Evolutionary conservation across 2,329 filamentous ascomycete species (phyloP).

Genomic region (Cercospora sp.): DNA sequence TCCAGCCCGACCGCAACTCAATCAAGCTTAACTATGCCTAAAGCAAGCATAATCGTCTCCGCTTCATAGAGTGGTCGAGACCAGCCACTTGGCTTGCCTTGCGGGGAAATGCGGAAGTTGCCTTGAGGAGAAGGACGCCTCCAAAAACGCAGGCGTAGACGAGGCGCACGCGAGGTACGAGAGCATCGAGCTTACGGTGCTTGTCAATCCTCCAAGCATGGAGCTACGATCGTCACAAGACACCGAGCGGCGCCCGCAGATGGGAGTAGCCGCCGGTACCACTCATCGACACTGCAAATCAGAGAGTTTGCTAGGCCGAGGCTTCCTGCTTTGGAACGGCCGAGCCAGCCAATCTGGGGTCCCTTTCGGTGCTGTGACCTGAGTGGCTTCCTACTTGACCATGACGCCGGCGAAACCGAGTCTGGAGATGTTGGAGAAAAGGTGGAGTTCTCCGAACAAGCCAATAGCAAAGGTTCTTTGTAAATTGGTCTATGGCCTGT

Average conservation of each 20-base stretch:
- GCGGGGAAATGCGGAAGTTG: conserved; percentile 5
- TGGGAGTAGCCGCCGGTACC: conserved; percentile 1
- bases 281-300: background rate
- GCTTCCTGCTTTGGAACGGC: background rate
- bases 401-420: background rate
- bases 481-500: background rate
- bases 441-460: conserved; percentile 9
- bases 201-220: background rate
- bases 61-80: background rate
- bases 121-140: background rate
- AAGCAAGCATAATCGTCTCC: background rate
- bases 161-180: conserved; percentile 13
- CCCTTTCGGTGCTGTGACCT: background rate
- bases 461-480: conserved; percentile 1
- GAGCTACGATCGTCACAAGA: background rate
- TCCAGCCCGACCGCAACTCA: background rate
- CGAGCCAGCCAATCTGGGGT: background rate
- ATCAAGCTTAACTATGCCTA: conserved; percentile 5
- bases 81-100: background rate
- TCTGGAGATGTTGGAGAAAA: background rate
- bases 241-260: background rate
- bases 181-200: background rate
- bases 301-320: background rate
- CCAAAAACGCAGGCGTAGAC: background rate
- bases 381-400: background rate